phyloP scores from a whole-genome alignment of 805 yeast genomes.

The Candida endomychidarum region DNA sequence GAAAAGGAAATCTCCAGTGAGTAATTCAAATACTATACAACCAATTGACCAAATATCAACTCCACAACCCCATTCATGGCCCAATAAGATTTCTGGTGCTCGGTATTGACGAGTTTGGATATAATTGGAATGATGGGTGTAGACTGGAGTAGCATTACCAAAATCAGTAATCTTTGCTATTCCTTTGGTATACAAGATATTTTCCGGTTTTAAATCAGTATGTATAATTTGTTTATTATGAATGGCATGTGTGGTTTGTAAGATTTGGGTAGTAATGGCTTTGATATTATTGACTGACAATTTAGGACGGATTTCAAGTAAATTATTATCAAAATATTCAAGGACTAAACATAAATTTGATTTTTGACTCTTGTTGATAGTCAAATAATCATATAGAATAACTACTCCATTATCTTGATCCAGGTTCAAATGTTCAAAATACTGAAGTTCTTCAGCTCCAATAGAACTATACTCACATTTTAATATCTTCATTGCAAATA shows the following conservation, averaged over 20 bases:
- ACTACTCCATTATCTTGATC: slow-evolving; percentile 4
- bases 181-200: slow-evolving; percentile 26
- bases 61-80: slow-evolving; percentile 86
- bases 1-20: slow-evolving; percentile 91
- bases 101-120: slow-evolving; percentile 92
- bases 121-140: slow-evolving; percentile 80
- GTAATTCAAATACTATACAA: slow-evolving; percentile 81
- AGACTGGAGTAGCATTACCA: slow-evolving; percentile 86
- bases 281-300: slow-evolving; percentile 43
- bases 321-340: slow-evolving; percentile 3
- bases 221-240: slow-evolving; percentile 45
- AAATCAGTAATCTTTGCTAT: slow-evolving; percentile 77
- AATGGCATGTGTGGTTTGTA: slow-evolving; percentile 55
- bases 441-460: slow-evolving; percentile 61
- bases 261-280: slow-evolving; percentile 55
- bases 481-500: slow-evolving; percentile 62
- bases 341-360: slow-evolving; percentile 7
- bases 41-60: slow-evolving; percentile 95
- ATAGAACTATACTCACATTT: slow-evolving; percentile 59
- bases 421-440: slow-evolving; percentile 42
- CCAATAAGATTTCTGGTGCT: slow-evolving; percentile 67
- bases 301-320: slow-evolving; percentile 7
- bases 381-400: slow-evolving; percentile 5
- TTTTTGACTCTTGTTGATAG: slow-evolving; percentile 3
- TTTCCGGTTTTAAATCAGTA: slow-evolving; percentile 38